Evolutionary conservation across 768 basidiomycete genomes (phyloP).

Genomic region (Macrolepiota dolichaula): DNA sequence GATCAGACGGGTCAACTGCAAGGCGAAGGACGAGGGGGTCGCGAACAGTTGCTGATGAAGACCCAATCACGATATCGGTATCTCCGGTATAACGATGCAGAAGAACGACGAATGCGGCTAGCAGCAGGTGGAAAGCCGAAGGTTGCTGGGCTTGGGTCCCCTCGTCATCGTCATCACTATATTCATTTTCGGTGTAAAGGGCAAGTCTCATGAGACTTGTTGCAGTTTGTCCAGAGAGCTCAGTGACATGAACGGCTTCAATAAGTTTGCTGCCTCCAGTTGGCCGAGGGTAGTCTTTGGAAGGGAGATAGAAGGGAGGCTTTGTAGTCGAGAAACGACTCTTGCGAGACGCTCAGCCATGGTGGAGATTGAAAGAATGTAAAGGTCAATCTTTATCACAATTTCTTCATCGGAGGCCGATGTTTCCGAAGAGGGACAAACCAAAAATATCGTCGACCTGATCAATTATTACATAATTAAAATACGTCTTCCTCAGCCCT

Average conservation of each 20-base stretch:
- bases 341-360: constrained; percentile 51
- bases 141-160: constrained; percentile 42
- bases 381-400: too few species aligned
- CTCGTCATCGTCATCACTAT: constrained; percentile 46
- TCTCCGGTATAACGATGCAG: constrained; percentile 96
- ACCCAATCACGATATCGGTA: constrained; percentile 88
- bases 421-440: not conserved
- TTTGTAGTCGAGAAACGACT: constrained; percentile 65
- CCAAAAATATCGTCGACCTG: constrained; percentile 15
- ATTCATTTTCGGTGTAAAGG: constrained; percentile 59
- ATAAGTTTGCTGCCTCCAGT: constrained; percentile 71
- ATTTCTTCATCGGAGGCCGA: not conserved
- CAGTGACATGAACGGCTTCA: constrained; percentile 73
- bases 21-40: constrained; percentile 85
- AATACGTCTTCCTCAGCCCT: too few species aligned
- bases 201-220: constrained; percentile 81
- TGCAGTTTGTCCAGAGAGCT: constrained; percentile 72
- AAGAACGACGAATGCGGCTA: constrained; percentile 89
- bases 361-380: constrained; percentile 5
- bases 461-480: constrained; percentile 3
- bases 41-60: constrained; percentile 70
- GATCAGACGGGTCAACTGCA: constrained; percentile 78
- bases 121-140: constrained; percentile 86
- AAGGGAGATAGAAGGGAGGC: constrained; percentile 84
- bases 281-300: constrained; percentile 93